Evolutionary conservation across 805 yeast genomes (phyloP), one percentile per base, ranked within the genome.

Genomic region (Saccharomycopsis javanensis): DNA sequence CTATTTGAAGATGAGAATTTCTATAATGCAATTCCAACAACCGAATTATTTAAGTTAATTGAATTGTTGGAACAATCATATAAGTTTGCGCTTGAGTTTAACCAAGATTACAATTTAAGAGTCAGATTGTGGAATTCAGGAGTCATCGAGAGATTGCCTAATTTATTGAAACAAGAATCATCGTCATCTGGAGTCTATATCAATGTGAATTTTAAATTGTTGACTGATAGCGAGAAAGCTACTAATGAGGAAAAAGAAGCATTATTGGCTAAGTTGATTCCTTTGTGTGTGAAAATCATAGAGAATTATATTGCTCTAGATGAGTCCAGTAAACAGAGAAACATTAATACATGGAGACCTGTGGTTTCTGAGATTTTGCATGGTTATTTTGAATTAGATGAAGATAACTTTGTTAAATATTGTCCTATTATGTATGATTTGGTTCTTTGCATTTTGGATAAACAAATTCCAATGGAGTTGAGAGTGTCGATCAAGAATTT

Each of bases 41-140:
- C 76, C 5, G 78, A 85, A 62, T 74, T 91, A 59, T 69, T 84
- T 54, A 72, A 77, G 54, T 67, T 94, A 35, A 79, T 90, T 1
- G 70, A 75, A 2, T 70, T 87, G 46, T 72, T 94, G 61, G 78
- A 81, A 59, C 72, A 74, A 54, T 86, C 96, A 55, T 91, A 88
- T 72, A 76, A 78, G 62, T 94, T 95, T 72, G 88, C 98, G 2
- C 81, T 86, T 64, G 81, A 78, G 58, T 94, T 94, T 75, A 94
- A 94, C 69, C 90, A 85, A 58, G 91, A 94, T 69, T 85, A 86
- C 68, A 90, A 89, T 55, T 74, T 94, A 64, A 76, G 99, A 62
- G 85, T 88, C n/a, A 76, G 94, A 64, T 74, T 94, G 46, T 91
- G 95, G 84, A 87, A 89, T 65, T 88, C 94, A 2, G 96, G 97